phyloP scores from a whole-genome alignment of 495 filamentous ascomycete genomes.

The Articulospora tetracladia region DNA sequence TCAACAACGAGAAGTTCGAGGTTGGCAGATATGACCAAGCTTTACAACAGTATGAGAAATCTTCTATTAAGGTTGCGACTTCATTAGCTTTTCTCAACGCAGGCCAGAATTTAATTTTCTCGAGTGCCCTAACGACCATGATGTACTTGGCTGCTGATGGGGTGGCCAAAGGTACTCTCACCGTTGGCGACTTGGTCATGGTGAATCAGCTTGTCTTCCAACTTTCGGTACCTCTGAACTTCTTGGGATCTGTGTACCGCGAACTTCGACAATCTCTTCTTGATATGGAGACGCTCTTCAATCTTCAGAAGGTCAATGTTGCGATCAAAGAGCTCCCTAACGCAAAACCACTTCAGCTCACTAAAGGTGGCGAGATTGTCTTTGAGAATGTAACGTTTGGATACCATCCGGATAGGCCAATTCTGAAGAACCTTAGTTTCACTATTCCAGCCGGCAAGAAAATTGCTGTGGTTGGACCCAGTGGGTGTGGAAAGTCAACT shows the following conservation, averaged over 20 bases:
- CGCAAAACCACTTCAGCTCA: conserved; percentile 66
- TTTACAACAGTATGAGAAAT: conserved; percentile 80
- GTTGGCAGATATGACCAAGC: conserved; percentile 86
- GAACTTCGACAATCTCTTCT: conserved; percentile 91
- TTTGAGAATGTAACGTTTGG: conserved; percentile 97
- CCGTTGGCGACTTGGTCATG: conserved; percentile 96
- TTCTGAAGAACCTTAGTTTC: conserved; percentile 77
- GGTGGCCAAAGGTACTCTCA: conserved; percentile 73
- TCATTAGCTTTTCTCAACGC: conserved; percentile 89
- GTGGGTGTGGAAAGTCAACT: conserved; percentile 94
- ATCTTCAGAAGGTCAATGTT: conserved; percentile 96
- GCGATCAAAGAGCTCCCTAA: conserved; percentile 71
- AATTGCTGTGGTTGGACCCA: conserved; percentile 91
- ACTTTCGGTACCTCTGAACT: conserved; percentile 93
- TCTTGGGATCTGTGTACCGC: conserved; percentile 91
- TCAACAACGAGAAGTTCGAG: conserved; percentile 97
- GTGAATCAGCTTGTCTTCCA: conserved; percentile 99
- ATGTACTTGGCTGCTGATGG: conserved; percentile 94
- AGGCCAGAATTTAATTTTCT: conserved; percentile 99
- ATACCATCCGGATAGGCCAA: conserved; percentile 83
- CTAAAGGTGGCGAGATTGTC: conserved; percentile 77
- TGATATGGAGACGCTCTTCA: conserved; percentile 99
- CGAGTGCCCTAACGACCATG: conserved; percentile 90
- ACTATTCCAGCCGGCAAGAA: conserved; percentile 95
- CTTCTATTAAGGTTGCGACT: conserved; percentile 93